Evolutionary conservation across 176 grass and related monocot genomes (phyloP), one percentile per base, ranked within the genome.

Genomic region (Oryza glaberrima): DNA sequence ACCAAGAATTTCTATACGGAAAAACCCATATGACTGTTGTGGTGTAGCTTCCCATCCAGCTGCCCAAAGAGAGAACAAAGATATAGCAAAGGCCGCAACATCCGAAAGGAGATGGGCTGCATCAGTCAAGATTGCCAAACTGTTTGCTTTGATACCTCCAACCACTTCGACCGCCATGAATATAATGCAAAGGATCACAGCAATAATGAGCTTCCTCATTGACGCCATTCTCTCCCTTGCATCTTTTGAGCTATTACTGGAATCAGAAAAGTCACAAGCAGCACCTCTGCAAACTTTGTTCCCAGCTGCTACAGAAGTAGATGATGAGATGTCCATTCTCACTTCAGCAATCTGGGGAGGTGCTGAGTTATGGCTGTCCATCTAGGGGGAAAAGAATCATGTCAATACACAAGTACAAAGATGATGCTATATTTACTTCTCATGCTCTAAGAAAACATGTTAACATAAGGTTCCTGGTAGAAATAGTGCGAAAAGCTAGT

Each of bases 31-130:
- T 46, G 97, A 94, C 69, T 94, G 94, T 47, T 75, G 90, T 3
- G 97, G 94, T 43, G 83, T 99, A n/a, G 96, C 96, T 87, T 98
- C 96, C 96, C 96, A 99, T 69, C 97, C 97, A 67, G 94, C 82
- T 20, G 94, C 97, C 94, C 97, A 99, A 46, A 99, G 86, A 72
- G 97, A 96, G 83, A 99, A 96, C 13, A 99, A 32, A 51, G 97
- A 99, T 40, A 99, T 99, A 67, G 93, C 93, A 87, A 99, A 99
- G 46, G 94, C 97, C 56, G 94, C 94, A 43, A 96, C 92, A 84
- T 96, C 94, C 8, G 97, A 99, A n/a, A 99, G 96, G 52, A 99
- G 91, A 85, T 99, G 96, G 20, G 96, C 96, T 61, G 96, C 96
- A 72, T 99, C 96, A 7, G 96, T 99, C 56, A 99, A 76, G 45